phyloP scores from a whole-genome alignment of 768 basidiomycete genomes.

The Russula emetica region DNA sequence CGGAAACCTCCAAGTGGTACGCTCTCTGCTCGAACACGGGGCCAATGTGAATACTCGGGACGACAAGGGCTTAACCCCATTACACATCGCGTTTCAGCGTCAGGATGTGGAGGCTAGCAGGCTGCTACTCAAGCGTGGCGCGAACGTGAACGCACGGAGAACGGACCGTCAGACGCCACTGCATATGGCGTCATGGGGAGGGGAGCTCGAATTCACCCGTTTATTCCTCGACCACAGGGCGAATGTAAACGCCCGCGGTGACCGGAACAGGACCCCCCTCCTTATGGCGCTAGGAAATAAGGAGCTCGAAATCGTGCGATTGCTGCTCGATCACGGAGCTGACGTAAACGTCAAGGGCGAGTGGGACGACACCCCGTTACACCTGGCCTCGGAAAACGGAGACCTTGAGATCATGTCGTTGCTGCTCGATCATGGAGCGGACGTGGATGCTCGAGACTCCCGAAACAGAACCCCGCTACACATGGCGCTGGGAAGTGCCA shows the following conservation, averaged over 20 bases:
- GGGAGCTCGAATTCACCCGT: not conserved
- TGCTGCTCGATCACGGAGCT: not conserved
- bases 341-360: not conserved
- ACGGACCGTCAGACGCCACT: constrained; percentile 2
- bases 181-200: not conserved
- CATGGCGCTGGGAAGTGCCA: not conserved
- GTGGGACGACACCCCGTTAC: constrained; percentile 1
- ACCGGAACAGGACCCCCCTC: not conserved
- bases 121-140: not conserved
- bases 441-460: not conserved
- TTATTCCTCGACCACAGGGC: not conserved
- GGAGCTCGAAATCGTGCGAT: not conserved
- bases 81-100: not conserved
- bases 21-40: not conserved
- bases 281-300: constrained; percentile 2
- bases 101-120: not conserved
- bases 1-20: not conserved
- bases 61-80: not conserved
- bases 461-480: constrained; percentile 4
- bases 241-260: not conserved
- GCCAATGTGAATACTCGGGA: not conserved
- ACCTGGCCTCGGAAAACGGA: not conserved
- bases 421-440: constrained; percentile 2
- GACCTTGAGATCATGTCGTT: not conserved
- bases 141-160: constrained; percentile 4